Percentiles rank a stretch among this genome's conserved stretches.
Evolutionary conservation across 2,329 filamentous ascomycete species (phyloP).

Genomic region (Cladosporium sphaerospermum): DNA sequence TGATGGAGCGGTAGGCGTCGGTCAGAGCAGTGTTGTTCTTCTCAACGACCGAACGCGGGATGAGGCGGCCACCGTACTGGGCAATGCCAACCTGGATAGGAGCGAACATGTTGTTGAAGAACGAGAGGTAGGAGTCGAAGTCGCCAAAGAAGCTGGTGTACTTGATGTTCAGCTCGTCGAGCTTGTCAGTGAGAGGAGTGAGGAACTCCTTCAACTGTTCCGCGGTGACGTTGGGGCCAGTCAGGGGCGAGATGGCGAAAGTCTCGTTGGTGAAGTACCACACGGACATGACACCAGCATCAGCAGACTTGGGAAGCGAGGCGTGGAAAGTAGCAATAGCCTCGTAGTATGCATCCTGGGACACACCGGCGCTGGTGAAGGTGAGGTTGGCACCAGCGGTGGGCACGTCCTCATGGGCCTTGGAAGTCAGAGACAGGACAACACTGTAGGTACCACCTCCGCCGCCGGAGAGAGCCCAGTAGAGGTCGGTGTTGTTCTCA

Average conservation of each 20-base stretch:
- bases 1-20: conserved; percentile 31
- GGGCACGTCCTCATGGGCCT: conserved; percentile 41
- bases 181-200: conserved; percentile 37
- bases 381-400: conserved; percentile 42
- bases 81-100: conserved; percentile 28
- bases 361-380: conserved; percentile 30
- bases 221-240: conserved; percentile 42
- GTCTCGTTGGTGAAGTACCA: conserved; percentile 49
- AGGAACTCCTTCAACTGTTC: conserved; percentile 41
- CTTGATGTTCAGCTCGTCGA: conserved; percentile 33
- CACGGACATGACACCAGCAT: conserved; percentile 45
- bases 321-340: conserved; percentile 45
- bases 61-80: conserved; percentile 26
- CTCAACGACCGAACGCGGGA: conserved; percentile 31
- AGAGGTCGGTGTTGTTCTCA: conserved; percentile 49
- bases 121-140: conserved; percentile 28
- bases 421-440: conserved; percentile 50
- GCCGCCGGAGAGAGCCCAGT: conserved; percentile 58
- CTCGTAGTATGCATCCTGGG: conserved; percentile 42
- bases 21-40: conserved; percentile 30
- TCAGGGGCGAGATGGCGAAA: conserved; percentile 41
- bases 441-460: conserved; percentile 55
- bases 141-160: conserved; percentile 27
- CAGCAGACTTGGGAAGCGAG: conserved; percentile 44
- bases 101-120: conserved; percentile 29